phyloP scores from a whole-genome alignment of 257 asterid species.

The Rubia yunnanensis region DNA sequence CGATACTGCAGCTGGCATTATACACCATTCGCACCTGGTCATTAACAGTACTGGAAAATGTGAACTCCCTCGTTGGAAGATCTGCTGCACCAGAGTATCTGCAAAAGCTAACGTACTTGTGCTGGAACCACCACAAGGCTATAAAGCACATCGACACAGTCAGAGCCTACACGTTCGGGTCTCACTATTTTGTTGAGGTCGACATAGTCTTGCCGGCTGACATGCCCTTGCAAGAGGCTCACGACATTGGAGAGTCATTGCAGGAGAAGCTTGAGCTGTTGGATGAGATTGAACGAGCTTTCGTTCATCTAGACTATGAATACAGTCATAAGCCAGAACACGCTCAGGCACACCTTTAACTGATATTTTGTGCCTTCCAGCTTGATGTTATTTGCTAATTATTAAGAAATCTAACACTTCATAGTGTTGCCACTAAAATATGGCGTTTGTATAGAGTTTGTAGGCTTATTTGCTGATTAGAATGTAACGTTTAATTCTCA shows the following conservation, averaged over 20 bases:
- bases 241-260: conserved; percentile 47
- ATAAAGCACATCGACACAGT: conserved; percentile 46
- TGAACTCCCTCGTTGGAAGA: conserved; percentile 40
- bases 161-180: conserved; percentile 47
- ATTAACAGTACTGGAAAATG: conserved; percentile 43
- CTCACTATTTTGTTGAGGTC: conserved; percentile 47
- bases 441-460: neutral
- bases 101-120: conserved; percentile 46
- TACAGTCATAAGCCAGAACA: conserved; percentile 27
- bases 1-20: conserved; percentile 31
- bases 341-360: conserved; percentile 19
- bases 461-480: neutral
- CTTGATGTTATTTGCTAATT: neutral
- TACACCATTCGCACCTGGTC: conserved; percentile 54
- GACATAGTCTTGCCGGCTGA: conserved; percentile 41
- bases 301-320: conserved; percentile 27
- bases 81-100: conserved; percentile 46
- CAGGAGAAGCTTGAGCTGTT: conserved; percentile 43
- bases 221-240: conserved; percentile 47
- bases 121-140: conserved; percentile 52
- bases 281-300: conserved; percentile 26
- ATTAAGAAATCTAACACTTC: neutral
- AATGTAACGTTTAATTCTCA: neutral
- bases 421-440: neutral
- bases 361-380: neutral